Evolutionary conservation across 495 filamentous ascomycete genomes (phyloP), one percentile per base, ranked within the genome.

Genomic region (Hypoxylon intermedium): DNA sequence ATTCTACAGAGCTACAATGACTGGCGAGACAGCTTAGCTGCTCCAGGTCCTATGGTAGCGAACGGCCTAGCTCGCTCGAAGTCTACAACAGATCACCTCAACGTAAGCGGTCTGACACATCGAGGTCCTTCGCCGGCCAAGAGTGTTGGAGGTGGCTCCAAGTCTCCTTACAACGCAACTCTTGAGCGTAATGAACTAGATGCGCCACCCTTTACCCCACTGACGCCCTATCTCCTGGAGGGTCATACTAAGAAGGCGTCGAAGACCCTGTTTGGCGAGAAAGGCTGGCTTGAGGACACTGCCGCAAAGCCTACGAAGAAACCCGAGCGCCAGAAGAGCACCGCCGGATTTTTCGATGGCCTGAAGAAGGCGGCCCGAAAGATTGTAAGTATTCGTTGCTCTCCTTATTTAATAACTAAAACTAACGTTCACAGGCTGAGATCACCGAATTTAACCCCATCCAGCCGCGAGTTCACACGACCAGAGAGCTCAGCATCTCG

Each of bases 281-380:
- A 75, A n/a, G 78, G 78, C 15, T 80, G 77, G 77, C 72, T 81
- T 1, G 78, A 79, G 56, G 67, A 69, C 15, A 80, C 77, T 0
- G 71, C 72, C 1, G 64, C 65, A 4, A 51, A 58, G 1, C 13
- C 52, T 2, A 41, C 34, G 19, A 51, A 65, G 36, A 65, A 62
- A 20, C 42, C 52, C 0, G 64, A 64, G 11, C 55, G 56, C 1
- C 58, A 45, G 21, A 71, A 70, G 34, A 69, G 63, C 28, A 15
- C 38, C 6, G 15, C 38, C 6, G 45, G 69, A 1, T 73, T 81
- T 52, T 44, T 81, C 2, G 69, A 72, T 28, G 67, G 31, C 23
- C 20, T 81, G 9, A 71, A 75, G 49, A 73, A 75, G 50, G 78
- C 72, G 41, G 75, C 77, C 6, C 78, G 76, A 44, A 75, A 67